Percentiles rank a stretch among this genome's conserved stretches.
Evolutionary conservation across 805 yeast genomes (phyloP).

Genomic region (Nakazawaea siamensis): DNA sequence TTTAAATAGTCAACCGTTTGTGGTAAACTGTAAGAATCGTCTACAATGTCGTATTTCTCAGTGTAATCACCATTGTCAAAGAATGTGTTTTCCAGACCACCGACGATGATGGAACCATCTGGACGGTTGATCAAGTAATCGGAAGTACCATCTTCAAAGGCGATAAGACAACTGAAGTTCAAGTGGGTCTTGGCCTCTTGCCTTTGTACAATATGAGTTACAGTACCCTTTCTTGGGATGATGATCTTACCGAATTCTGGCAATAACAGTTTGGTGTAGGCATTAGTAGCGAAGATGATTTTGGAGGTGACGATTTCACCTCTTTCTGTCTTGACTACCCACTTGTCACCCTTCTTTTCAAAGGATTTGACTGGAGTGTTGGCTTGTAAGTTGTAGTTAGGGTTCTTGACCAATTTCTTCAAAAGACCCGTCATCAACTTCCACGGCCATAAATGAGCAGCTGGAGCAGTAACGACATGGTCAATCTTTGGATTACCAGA

Average conservation of each 20-base stretch:
- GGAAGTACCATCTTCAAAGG: conserved; percentile 13
- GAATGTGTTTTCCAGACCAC: conserved; percentile 21
- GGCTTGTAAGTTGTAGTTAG: conserved; percentile 31
- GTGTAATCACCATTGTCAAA: conserved; percentile 14
- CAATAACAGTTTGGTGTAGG: conserved; percentile 14
- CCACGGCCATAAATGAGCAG: conserved; percentile 38
- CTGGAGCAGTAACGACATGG: conserved; percentile 28
- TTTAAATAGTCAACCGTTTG: conserved; percentile 9
- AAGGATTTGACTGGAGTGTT: conserved; percentile 29
- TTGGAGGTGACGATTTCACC: conserved; percentile 22
- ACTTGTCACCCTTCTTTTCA: conserved; percentile 16
- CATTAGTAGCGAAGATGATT: conserved; percentile 27
- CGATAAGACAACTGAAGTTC: conserved; percentile 20
- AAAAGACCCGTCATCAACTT: conserved; percentile 27
- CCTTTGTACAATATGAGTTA: conserved; percentile 16
- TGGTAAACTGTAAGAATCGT: conserved; percentile 10
- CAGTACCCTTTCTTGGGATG: conserved; percentile 21
- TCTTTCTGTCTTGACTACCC: conserved; percentile 22
- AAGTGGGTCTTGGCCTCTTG: conserved; percentile 17
- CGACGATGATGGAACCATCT: conserved; percentile 30
- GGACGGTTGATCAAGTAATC: conserved; percentile 27
- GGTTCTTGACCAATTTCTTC: conserved; percentile 20
- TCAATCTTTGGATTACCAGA: conserved; percentile 21
- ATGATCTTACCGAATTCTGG: conserved; percentile 17
- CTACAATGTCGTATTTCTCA: conserved; percentile 6